phyloP scores from a whole-genome alignment of 768 basidiomycete genomes.

The Phylloporus sp. region DNA sequence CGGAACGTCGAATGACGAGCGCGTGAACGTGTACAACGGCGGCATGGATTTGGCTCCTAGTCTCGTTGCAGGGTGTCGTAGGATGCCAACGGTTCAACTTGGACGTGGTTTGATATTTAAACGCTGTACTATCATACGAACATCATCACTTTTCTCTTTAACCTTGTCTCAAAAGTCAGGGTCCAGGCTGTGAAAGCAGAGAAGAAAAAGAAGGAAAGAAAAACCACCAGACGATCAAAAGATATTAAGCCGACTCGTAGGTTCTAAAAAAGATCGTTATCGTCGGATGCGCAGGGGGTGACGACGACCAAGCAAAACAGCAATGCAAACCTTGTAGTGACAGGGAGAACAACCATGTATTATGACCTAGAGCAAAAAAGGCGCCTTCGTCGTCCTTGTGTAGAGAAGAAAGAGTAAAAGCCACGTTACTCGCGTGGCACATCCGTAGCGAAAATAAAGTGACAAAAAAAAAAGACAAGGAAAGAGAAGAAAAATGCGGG shows the following conservation, averaged over 20 bases:
- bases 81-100: too few species aligned
- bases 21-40: too few species aligned
- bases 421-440: conserved; percentile 23
- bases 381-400: conserved; percentile 27
- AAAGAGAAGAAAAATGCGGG: conserved; percentile 15
- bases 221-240: neutral
- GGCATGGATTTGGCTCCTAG: too few species aligned
- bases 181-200: too few species aligned
- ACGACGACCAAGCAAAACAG: conserved; percentile 25
- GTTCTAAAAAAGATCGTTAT: conserved; percentile 19
- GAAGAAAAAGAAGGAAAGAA: neutral
- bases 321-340: conserved; percentile 28
- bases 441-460: conserved; percentile 8
- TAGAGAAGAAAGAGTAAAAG: conserved; percentile 8
- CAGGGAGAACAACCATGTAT: conserved; percentile 23
- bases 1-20: too few species aligned
- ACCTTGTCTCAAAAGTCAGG: too few species aligned
- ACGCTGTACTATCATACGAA: too few species aligned
- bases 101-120: too few species aligned
- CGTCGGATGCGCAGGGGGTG: conserved; percentile 17
- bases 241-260: neutral
- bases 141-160: too few species aligned
- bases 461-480: conserved; percentile 5
- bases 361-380: conserved; percentile 23
- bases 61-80: too few species aligned